Evolutionary conservation across 495 filamentous ascomycete species (phyloP).

Genomic region (Tuber aestivum): DNA sequence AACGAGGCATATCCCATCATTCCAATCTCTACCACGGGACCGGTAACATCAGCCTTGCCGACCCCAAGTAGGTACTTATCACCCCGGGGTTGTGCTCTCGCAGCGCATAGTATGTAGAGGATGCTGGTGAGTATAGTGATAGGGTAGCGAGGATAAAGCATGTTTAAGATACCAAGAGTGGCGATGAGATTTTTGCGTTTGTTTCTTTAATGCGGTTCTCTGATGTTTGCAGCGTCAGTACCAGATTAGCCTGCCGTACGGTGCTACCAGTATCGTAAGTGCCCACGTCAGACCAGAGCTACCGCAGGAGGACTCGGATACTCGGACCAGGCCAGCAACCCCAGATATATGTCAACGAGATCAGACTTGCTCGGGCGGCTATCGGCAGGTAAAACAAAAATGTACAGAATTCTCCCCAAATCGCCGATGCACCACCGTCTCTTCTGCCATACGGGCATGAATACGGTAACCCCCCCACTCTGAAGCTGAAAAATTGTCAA

Average conservation of each 20-base stretch:
- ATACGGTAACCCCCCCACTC: background rate
- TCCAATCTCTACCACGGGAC: slow-evolving; percentile 52
- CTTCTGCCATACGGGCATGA: background rate
- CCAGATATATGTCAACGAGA: background rate
- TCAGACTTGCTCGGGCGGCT: background rate
- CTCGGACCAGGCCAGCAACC: background rate
- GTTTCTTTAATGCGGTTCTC: background rate
- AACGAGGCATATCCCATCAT: slow-evolving; percentile 82
- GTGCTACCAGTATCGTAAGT: background rate
- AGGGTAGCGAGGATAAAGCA: background rate
- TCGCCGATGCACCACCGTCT: background rate
- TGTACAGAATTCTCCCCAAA: background rate
- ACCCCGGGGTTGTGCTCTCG: slow-evolving; percentile 29
- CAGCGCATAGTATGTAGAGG: background rate
- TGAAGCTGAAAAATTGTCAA: background rate
- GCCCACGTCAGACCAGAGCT: background rate
- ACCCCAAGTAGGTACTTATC: slow-evolving; percentile 75
- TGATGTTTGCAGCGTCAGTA: background rate
- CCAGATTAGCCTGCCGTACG: too few relatives aligned
- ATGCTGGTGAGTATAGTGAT: background rate
- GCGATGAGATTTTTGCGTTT: background rate
- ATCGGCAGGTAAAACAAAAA: too few relatives aligned
- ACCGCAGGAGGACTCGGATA: too few relatives aligned
- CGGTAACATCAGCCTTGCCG: slow-evolving; percentile 92
- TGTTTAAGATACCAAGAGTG: background rate